Evolutionary conservation across 2,329 filamentous ascomycete species (phyloP).

Genomic region (Cucurbitaria berberidis): DNA sequence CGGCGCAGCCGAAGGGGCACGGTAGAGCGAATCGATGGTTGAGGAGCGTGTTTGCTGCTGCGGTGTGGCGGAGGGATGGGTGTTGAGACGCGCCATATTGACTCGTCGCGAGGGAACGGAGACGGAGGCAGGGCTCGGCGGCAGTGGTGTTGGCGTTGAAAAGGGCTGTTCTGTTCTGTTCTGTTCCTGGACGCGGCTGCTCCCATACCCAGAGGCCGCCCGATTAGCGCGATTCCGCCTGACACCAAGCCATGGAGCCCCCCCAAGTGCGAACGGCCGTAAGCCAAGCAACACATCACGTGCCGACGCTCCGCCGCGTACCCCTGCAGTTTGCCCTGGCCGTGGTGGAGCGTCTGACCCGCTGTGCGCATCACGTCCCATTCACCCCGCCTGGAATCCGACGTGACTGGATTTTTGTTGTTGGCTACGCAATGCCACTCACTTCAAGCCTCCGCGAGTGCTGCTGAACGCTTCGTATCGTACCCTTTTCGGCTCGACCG

Average conservation of each 20-base stretch:
- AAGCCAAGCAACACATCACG: conserved; percentile 27
- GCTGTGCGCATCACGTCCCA: conserved; percentile 8
- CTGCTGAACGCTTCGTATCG: not conserved
- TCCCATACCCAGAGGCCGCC: conserved; percentile 8
- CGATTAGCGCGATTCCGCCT: conserved; percentile 24
- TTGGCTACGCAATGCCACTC: not conserved
- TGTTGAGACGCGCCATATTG: conserved; percentile 49
- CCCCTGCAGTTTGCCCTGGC: conserved; percentile 20
- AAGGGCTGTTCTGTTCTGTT: not conserved
- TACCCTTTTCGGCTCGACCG: not conserved
- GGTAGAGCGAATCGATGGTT: conserved; percentile 45
- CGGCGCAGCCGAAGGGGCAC: conserved; percentile 44
- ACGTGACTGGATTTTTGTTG: not conserved
- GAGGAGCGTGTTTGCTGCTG: conserved; percentile 34
- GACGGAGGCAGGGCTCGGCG: conserved; percentile 3
- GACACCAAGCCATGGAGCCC: conserved; percentile 12
- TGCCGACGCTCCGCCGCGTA: conserved; percentile 27
- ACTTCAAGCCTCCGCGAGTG: not conserved
- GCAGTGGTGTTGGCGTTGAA: not conserved
- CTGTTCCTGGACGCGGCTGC: conserved; percentile 17
- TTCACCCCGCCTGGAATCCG: conserved; percentile 9
- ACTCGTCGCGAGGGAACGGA: not conserved
- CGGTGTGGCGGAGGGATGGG: conserved; percentile 38
- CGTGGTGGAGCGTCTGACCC: not conserved
- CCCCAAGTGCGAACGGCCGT: conserved; percentile 24